phyloP scores from a whole-genome alignment of 2,329 filamentous ascomycete species.

The Apiospora malaysiana region DNA sequence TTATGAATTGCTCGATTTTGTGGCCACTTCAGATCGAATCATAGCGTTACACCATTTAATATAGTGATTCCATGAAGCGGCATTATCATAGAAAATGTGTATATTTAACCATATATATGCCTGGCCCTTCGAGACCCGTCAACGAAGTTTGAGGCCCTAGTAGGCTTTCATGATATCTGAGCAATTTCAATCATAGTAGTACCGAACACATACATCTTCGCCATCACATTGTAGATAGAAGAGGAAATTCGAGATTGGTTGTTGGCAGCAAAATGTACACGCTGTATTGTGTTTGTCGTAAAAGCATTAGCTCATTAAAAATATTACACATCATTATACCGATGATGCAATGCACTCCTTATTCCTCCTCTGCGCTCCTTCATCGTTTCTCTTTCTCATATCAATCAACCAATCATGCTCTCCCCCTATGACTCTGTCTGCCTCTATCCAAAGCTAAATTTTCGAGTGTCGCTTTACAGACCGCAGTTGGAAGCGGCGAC shows the following conservation, averaged over 20 bases:
- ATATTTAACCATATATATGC: too few species aligned
- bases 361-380: not conserved
- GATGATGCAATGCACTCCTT: constrained; percentile 8
- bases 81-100: too few species aligned
- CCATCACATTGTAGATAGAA: not conserved
- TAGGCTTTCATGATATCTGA: too few species aligned
- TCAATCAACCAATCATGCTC: not conserved
- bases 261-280: constrained; percentile 12
- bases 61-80: too few species aligned
- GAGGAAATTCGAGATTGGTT: not conserved
- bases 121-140: too few species aligned
- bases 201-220: not conserved
- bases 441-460: not conserved
- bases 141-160: too few species aligned
- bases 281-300: constrained; percentile 18
- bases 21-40: too few species aligned
- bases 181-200: not conserved
- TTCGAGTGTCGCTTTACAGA: constrained; percentile 31
- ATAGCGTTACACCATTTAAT: too few species aligned
- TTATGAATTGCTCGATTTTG: not conserved
- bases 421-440: not conserved
- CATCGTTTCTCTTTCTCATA: not conserved
- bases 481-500: constrained; percentile 52
- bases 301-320: constrained; percentile 20
- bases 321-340: not conserved